Conservation (phyloP, 208 protist genomes). For the Wallacemonas rigidus region DNA sequence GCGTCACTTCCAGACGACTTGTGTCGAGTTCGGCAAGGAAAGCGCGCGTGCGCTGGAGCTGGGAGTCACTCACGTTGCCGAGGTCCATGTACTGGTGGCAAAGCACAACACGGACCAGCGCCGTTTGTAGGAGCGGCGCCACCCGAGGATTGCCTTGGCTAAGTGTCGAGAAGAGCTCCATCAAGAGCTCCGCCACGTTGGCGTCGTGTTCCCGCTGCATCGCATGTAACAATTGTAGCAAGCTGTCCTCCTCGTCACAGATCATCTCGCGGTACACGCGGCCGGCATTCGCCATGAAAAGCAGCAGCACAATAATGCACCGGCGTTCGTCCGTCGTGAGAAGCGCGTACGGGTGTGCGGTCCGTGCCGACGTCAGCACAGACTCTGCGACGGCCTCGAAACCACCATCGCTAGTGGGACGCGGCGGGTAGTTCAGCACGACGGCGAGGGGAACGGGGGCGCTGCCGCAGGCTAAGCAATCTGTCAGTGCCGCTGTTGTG, state of each 20-base stretch:
- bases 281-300: conserved; percentile 82
- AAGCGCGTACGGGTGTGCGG: conserved; percentile 10
- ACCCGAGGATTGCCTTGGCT: conserved; percentile 64
- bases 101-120: conserved; percentile 55
- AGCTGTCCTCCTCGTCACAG: conserved; percentile 62
- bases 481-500: conserved; percentile 53
- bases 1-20: neutral
- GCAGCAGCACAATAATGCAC: conserved; percentile 59
- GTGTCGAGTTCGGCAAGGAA: neutral
- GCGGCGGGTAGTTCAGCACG: neutral
- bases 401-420: conserved; percentile 4
- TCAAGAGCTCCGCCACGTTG: conserved; percentile 47
- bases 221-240: conserved; percentile 54
- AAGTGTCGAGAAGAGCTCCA: conserved; percentile 66
- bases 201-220: conserved; percentile 57
- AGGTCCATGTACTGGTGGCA: conserved; percentile 15
- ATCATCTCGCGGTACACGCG: conserved; percentile 91
- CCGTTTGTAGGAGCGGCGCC: conserved; percentile 50
- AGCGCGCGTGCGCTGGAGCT: neutral
- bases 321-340: conserved; percentile 46
- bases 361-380: neutral
- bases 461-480: conserved; percentile 45
- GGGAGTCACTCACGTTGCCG: conserved; percentile 12
- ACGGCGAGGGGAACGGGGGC: neutral
- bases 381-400: neutral